phyloP scores from a whole-genome alignment of 805 yeast genomes.

The Vanderwaltozyma polyspora region DNA sequence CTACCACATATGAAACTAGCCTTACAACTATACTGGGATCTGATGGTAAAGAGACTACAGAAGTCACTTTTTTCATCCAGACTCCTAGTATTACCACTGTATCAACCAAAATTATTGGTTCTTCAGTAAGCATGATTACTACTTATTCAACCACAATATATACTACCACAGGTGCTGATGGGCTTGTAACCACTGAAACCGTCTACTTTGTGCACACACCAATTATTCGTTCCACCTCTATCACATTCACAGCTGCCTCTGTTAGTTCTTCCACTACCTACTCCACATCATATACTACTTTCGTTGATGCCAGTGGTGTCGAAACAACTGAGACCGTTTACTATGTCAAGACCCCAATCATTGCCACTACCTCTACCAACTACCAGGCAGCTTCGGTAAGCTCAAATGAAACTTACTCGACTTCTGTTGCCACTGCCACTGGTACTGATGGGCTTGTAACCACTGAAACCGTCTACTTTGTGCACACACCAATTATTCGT shows the following conservation, averaged over 20 bases:
- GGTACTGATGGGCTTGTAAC: slow-evolving; percentile 2
- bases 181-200: not conserved
- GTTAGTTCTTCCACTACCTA: not conserved
- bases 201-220: not conserved
- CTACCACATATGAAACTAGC: slow-evolving; percentile 5
- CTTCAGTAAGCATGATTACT: not conserved
- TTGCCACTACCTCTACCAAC: not conserved
- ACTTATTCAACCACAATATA: slow-evolving; percentile 2
- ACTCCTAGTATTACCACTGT: slow-evolving; percentile 1
- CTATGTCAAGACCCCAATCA: not conserved
- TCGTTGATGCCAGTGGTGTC: not conserved
- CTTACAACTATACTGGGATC: slow-evolving; percentile 3
- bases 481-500: not conserved
- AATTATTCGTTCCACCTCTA: not conserved
- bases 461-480: not conserved
- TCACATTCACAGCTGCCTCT: not conserved
- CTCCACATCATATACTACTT: not conserved
- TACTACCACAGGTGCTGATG: slow-evolving; percentile 1
- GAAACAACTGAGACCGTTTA: not conserved
- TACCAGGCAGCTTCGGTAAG: not conserved
- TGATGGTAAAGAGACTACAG: slow-evolving; percentile 2
- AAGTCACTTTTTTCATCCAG: slow-evolving; percentile 2
- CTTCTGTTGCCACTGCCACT: slow-evolving; percentile 2
- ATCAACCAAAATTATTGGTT: not conserved
- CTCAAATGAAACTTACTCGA: slow-evolving; percentile 1